Percentiles rank a stretch among this genome's conserved stretches.
These are phyloP conservation scores for Neurospora sp. DNA, from an alignment of 495 filamentous ascomycete species.

Conservation along the genomic window DNA sequence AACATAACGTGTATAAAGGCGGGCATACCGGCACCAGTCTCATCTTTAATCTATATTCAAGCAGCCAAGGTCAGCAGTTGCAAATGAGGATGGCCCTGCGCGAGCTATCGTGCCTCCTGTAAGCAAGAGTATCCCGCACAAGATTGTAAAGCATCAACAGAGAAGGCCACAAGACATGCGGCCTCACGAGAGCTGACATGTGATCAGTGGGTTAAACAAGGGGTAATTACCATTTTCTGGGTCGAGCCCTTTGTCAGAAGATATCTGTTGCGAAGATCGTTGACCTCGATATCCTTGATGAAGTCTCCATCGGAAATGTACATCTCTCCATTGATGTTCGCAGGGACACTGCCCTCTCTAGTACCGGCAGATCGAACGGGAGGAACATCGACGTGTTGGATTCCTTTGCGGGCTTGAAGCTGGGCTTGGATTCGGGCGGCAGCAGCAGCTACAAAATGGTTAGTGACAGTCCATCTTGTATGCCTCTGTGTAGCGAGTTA, in stretches of 20 bases:
- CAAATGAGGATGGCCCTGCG: slow-evolving; percentile 63
- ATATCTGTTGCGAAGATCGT: slow-evolving; percentile 94
- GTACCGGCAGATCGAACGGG: slow-evolving; percentile 51
- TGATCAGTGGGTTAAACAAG: slow-evolving; percentile 70
- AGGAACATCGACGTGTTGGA: slow-evolving; percentile 89
- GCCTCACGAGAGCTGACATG: slow-evolving; percentile 43
- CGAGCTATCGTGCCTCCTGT: slow-evolving; percentile 69
- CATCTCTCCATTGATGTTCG: slow-evolving; percentile 65
- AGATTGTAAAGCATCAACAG: slow-evolving; percentile 22
- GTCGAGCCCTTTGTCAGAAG: slow-evolving; percentile 95
- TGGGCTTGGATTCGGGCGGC: slow-evolving; percentile 90
- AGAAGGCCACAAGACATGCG: slow-evolving; percentile 24
- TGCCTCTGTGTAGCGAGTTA: neutral
- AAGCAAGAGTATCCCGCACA: slow-evolving; percentile 70
- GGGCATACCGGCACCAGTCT: slow-evolving; percentile 99
- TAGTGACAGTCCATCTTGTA: neutral
- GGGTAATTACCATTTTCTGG: slow-evolving; percentile 96
- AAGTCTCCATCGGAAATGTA: slow-evolving; percentile 94
- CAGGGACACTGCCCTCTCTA: slow-evolving; percentile 20
- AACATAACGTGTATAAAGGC: slow-evolving; percentile 34
- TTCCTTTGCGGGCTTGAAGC: slow-evolving; percentile 83
- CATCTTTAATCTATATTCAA: slow-evolving; percentile 98
- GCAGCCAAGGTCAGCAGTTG: slow-evolving; percentile 94
- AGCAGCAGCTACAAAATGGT: slow-evolving; percentile 57
- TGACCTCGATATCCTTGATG: slow-evolving; percentile 97